These are phyloP conservation scores for Rhizopogon vinicolor DNA, from an alignment of 768 basidiomycete species.

Conservation along the genomic window DNA sequence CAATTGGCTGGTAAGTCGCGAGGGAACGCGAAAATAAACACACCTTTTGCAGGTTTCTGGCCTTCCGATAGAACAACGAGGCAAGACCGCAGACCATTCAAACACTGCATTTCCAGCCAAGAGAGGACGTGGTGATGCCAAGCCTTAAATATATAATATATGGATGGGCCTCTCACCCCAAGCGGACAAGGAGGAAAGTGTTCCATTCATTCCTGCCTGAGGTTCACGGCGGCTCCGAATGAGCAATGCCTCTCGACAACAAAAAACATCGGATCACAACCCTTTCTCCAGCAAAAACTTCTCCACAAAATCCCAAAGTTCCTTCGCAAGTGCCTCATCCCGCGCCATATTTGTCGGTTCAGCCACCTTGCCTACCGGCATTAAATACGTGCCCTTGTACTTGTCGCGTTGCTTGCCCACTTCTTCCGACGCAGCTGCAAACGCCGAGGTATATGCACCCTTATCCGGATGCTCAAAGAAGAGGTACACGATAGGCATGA, in stretches of 20 bases:
- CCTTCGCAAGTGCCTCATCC: constrained; percentile 20
- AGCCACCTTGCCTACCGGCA: constrained; percentile 17
- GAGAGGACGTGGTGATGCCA: too few species aligned
- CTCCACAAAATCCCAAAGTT: constrained; percentile 26
- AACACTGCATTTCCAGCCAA: too few species aligned
- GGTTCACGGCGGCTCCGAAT: too few species aligned
- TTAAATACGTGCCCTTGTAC: constrained; percentile 28
- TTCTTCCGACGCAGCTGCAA: background rate
- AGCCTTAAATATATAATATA: too few species aligned
- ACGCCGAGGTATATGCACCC: constrained; percentile 21
- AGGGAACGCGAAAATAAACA: too few species aligned
- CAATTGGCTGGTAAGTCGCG: too few species aligned
- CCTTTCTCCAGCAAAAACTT: constrained; percentile 17
- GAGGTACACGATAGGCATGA: constrained; percentile 13
- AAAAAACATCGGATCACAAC: constrained; percentile 5
- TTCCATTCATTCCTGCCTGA: too few species aligned
- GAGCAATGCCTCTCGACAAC: background rate
- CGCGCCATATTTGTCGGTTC: constrained; percentile 7
- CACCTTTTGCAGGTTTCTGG: too few species aligned
- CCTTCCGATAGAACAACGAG: too few species aligned
- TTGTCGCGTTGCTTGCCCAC: constrained; percentile 14
- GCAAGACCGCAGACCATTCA: too few species aligned
- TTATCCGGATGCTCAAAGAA: constrained; percentile 13
- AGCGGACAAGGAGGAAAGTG: too few species aligned
- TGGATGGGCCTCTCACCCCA: too few species aligned